Evolutionary conservation across 306 rosid genomes (phyloP), one percentile per base, ranked within the genome.

Genomic region (Psophocarpus tetragonolobus): DNA sequence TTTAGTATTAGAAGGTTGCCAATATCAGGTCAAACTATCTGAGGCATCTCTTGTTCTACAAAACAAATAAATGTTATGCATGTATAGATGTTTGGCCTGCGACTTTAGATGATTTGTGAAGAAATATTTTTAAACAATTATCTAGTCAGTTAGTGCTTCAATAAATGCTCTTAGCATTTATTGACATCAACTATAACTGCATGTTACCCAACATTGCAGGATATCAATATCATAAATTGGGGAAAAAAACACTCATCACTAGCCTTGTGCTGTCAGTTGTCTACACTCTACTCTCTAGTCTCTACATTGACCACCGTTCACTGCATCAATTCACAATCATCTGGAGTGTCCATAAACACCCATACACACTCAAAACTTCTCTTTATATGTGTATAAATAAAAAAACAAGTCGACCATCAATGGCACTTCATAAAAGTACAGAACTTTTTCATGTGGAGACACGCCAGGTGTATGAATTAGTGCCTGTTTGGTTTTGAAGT

Each of bases 391-490:
- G 15, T 7, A 47, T 21, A 17, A 32, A 64, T 17, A 76, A n/a
- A n/a, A 17, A 64, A n/a, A 45, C 33, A 65, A 73, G 54, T 65
- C 44, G 39, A 56, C 42, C 62, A 60, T 56, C 65, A 39, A 51
- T 18, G 11, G 27, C 24, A 8, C 58, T 51, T 4, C 58, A 51
- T 8, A 45, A 45, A 70, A 42, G 63, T 44, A 79, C 32, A 54
- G 42, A 57, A 32, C 54, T 50, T 36, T 35, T 42, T 39, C 18
- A 17, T 26, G 2, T 27, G 27, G 68, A 15, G 53, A 1, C 45
- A 58, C n/a, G 15, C 32, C 56, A 65, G 23, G 17, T 20, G 27
- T 35, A 41, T 36, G 36, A 32, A 18, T 50, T 33, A 70, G 66
- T 18, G 58, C 27, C 27, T 8, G 27, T 51, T 51, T 18, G 58